Evolutionary conservation across 495 filamentous ascomycete genomes (phyloP).

Genomic region (Penicillium robsamsonii): DNA sequence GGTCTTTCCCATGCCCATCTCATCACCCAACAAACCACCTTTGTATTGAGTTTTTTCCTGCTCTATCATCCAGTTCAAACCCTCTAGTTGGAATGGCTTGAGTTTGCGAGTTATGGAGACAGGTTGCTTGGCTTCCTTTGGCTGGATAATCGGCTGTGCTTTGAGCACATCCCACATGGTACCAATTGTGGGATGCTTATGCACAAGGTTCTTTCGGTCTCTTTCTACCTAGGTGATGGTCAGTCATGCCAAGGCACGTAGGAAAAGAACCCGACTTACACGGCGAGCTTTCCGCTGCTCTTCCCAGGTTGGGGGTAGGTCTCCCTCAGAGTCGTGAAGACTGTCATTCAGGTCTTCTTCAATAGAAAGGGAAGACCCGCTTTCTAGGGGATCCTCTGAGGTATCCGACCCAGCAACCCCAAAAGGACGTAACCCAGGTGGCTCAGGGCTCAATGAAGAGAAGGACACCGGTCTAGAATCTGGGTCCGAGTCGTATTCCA

Average conservation of each 20-base stretch:
- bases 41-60: conserved; percentile 84
- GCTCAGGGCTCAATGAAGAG: background rate
- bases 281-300: conserved; percentile 24
- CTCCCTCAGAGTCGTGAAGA: conserved; percentile 9
- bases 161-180: conserved; percentile 83
- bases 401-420: background rate
- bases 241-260: background rate
- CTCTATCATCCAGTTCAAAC: conserved; percentile 85
- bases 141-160: conserved; percentile 61
- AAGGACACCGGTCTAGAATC: background rate
- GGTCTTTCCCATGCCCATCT: conserved; percentile 98
- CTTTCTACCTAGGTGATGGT: conserved; percentile 31
- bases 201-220: conserved; percentile 66
- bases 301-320: conserved; percentile 16
- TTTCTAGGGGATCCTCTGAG: background rate
- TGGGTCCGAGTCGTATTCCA: background rate
- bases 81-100: conserved; percentile 91
- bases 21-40: conserved; percentile 88
- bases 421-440: background rate
- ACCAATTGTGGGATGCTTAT: conserved; percentile 69
- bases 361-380: background rate
- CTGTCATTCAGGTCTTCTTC: conserved; percentile 20
- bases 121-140: conserved; percentile 71
- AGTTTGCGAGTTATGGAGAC: conserved; percentile 72
- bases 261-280: conserved; percentile 27